Evolutionary conservation across 352 stramenopile genomes (phyloP), one percentile per base, ranked within the genome.

Genomic region (Globisporangium spinosum): DNA sequence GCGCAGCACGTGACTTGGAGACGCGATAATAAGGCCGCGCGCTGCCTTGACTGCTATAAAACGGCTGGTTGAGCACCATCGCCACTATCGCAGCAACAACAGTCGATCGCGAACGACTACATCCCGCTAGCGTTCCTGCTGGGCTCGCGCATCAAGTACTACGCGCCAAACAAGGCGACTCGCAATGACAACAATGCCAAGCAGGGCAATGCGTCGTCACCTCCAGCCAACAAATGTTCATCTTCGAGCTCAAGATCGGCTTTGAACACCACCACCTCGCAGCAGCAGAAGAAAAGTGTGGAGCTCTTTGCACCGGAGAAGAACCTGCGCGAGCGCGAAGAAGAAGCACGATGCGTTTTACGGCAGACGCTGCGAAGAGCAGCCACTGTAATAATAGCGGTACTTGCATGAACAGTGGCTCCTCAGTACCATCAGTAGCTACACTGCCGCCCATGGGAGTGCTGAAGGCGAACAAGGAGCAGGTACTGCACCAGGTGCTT

Each of bases 51-150:
- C 38, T 45, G 38, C 38, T 45, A 20, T 20, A 12, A 6, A 17
- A 61, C 45, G 55, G 55, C 55, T 61, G 55, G 27, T 10, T 29
- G 13, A 27, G 7, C 25, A 32, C 13, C 53, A 20, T 5, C 15
- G 7, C 53, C 17, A 32, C 7, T 27, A 20, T 5, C 15, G 7
- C 53, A 9, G 23, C 65, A 61, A 40, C 32, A 20, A 29, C 49
- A 56, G 61, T 66, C 49, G 71, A 80, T 75, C 43, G 60, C 56
- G 60, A 77, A 83, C 34, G 79, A 87, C 43, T 69, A 93, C 69
- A 78, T 93, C 5, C 85, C 85, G 38, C 73, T 93, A 17, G 71
- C 79, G 40, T 93, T 93, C 66, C 73, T 93, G 17, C 83, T 91
- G 3, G 85, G 85, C 2, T 60, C 72, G 29, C 75, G 76, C 2